Evolutionary conservation across 1,284 basidiomycete species (phyloP), one percentile per base, ranked within the genome.

Genomic region (Volvariella volvacea): DNA sequence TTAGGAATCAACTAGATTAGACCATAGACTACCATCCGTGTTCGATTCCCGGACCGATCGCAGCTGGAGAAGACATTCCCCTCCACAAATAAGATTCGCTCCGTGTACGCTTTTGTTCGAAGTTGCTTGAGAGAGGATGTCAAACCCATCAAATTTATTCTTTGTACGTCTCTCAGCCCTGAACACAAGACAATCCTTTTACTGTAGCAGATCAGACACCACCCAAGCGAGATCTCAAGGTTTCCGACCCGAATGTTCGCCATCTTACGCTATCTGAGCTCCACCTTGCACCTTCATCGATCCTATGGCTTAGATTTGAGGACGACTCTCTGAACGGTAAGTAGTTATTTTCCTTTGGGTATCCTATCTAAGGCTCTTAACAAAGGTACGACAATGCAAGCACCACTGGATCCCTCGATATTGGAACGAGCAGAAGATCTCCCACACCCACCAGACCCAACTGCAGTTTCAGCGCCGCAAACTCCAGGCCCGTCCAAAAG

Each of bases 81-180:
- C 0, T 88, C 88, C 3, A 75, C 74, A 1, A 78, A 82, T 57
- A 89, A 85, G 56, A 90, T 94, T 46, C 74, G 76, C 42, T 71
- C 80, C 2, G 76, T 94, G 2, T 94, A 94, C 59, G 83, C 80
- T 2, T 92, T 94, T 53, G 86, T 93, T 37, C 76, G 87, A 17
- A 64, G 70, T n/a, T 76, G 76, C 17, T 64, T 94, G 34, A 68
- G 76, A 31, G 84, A 88, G 41, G 82, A 86, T 49, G 76, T 80
- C 25, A 80, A 83, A 55, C 69, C 78, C 3, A 78, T 81, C 62
- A 87, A 88, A 51, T 92, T 92, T 54, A 73, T 90, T 19, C 70
- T 93, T 39, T 94, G 88, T 91, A 55, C 42, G 82, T 69, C 30
- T 15, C 9, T 22, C 41, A 32, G 41, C 39, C 22, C 38, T 45